Evolutionary conservation across 192 early-diverging fungal species (phyloP).

Genomic region (Blastocladiella britannica): DNA sequence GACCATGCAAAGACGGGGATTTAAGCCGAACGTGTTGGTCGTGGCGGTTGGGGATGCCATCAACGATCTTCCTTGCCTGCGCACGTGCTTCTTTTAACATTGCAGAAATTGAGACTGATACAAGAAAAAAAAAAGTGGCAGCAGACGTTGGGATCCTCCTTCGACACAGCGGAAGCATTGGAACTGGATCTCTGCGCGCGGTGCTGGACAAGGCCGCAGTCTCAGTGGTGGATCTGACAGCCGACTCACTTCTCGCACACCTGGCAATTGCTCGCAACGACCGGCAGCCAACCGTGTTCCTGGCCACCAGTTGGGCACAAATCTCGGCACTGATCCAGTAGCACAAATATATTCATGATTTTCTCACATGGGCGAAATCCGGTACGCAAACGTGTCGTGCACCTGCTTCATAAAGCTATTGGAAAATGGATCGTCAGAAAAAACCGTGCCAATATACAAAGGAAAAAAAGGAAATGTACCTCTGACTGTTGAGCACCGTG

Average conservation of each 20-base stretch:
- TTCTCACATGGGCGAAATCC: background rate
- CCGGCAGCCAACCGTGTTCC: background rate
- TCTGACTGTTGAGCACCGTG: constrained; percentile 58
- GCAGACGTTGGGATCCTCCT: background rate
- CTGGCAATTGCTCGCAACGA: background rate
- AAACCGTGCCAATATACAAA: background rate
- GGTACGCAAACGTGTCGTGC: constrained; percentile 7
- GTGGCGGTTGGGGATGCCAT: background rate
- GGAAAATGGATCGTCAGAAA: background rate
- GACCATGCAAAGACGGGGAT: background rate
- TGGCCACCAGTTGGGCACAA: background rate
- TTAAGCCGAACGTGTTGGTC: background rate
- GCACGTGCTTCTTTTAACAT: background rate
- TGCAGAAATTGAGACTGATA: background rate
- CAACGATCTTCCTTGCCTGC: background rate
- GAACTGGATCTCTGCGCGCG: background rate
- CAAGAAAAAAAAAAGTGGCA: background rate
- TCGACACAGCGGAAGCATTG: background rate
- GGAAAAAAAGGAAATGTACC: constrained; percentile 14
- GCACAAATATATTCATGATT: background rate
- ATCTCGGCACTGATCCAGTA: background rate
- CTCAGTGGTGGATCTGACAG: background rate
- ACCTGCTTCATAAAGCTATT: constrained; percentile 9
- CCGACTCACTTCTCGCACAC: background rate
- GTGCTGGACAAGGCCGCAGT: background rate